These are phyloP conservation scores for Leccinum angustisporum DNA, from an alignment of 1,284 basidiomycete species.

Conservation along the genomic window DNA sequence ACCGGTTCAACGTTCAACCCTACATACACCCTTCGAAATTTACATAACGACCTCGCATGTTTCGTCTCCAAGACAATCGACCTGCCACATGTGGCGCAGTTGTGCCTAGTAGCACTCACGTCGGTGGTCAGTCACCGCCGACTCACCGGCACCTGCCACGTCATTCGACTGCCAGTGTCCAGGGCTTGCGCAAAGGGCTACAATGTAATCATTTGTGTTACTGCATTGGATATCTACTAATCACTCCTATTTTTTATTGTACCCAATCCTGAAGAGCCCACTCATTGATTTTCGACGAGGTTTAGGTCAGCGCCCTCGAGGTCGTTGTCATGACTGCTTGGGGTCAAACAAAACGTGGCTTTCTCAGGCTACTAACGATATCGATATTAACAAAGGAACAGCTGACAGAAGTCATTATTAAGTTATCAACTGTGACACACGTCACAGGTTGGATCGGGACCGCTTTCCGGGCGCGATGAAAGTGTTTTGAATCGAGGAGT, in stretches of 20 bases:
- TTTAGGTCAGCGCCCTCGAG: background rate
- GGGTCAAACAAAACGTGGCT: background rate
- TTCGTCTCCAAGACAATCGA: too few species aligned
- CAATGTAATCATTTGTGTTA: too few species aligned
- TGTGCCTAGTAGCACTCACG: too few species aligned
- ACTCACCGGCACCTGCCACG: too few species aligned
- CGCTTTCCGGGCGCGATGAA: background rate
- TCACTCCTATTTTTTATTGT: background rate
- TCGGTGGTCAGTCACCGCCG: too few species aligned
- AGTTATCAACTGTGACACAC: background rate
- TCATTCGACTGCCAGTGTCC: too few species aligned
- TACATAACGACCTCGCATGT: too few species aligned
- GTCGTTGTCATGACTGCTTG: background rate
- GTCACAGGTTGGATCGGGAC: background rate
- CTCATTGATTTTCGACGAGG: background rate
- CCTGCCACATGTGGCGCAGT: too few species aligned
- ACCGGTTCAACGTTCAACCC: too few species aligned
- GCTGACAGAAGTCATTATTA: background rate
- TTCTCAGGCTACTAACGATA: background rate
- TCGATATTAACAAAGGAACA: background rate
- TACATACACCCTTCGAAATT: too few species aligned
- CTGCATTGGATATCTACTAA: too few species aligned
- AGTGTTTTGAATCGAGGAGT: background rate
- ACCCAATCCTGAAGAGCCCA: background rate
- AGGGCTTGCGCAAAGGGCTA: too few species aligned